Percentiles rank a stretch among this genome's conserved stretches.
Conservation (phyloP, 257 asterid species). For the Forsythia viridissima region DNA sequence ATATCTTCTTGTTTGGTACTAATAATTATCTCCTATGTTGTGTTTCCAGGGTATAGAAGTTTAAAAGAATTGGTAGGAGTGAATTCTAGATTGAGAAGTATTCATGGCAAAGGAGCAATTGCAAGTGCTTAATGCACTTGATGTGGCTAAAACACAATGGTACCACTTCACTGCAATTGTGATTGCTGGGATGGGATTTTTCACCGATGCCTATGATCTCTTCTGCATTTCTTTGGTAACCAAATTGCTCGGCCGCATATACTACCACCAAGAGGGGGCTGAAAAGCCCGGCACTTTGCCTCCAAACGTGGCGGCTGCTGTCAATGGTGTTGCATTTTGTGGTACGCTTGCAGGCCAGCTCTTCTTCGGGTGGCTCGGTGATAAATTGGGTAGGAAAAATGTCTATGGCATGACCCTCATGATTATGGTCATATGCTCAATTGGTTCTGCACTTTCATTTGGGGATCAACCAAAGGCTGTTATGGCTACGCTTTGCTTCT, state of each 20-base stretch:
- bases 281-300: slow-evolving; percentile 17
- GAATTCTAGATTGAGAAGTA: neutral
- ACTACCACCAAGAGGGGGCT: neutral
- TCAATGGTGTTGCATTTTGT: slow-evolving; percentile 9
- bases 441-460: slow-evolving; percentile 8
- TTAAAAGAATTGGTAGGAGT: neutral
- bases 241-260: slow-evolving; percentile 17
- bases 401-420: slow-evolving; percentile 24
- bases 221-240: slow-evolving; percentile 19
- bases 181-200: slow-evolving; percentile 23
- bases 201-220: slow-evolving; percentile 24
- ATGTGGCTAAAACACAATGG: slow-evolving; percentile 15
- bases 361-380: slow-evolving; percentile 23
- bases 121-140: slow-evolving; percentile 24
- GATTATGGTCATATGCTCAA: slow-evolving; percentile 8
- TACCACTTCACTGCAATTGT: slow-evolving; percentile 18
- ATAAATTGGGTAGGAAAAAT: slow-evolving; percentile 18
- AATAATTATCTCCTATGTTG: neutral
- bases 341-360: slow-evolving; percentile 14
- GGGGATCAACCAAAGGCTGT: neutral
- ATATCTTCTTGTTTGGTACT: neutral
- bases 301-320: slow-evolving; percentile 3
- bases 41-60: neutral
- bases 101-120: slow-evolving; percentile 15
- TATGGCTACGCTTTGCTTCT: slow-evolving; percentile 18